phyloP scores from a whole-genome alignment of 2,329 filamentous ascomycete species.

The Onygenales sp. region DNA sequence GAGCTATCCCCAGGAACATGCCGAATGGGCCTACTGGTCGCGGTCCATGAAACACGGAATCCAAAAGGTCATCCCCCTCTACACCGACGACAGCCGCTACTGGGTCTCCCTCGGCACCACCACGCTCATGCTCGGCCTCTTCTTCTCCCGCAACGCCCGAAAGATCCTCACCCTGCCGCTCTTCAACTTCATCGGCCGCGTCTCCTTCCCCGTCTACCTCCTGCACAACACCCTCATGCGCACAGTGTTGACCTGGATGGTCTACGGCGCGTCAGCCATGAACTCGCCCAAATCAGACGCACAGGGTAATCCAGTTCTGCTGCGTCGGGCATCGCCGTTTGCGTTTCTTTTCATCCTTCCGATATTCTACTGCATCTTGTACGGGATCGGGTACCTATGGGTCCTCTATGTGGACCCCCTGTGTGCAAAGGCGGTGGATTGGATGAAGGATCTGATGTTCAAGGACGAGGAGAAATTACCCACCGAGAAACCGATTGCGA shows the following conservation, averaged over 20 bases:
- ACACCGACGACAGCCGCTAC: constrained; percentile 16
- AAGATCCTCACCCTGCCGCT: constrained; percentile 13
- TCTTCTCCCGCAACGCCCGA: constrained; percentile 16
- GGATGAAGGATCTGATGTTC: constrained; percentile 11
- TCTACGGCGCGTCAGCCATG: constrained; percentile 11
- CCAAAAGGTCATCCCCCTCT: constrained; percentile 10
- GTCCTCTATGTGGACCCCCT: constrained; percentile 10
- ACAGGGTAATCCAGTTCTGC: constrained; percentile 6
- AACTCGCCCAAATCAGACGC: constrained; percentile 6
- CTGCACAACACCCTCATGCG: constrained; percentile 19
- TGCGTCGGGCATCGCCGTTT: constrained; percentile 2
- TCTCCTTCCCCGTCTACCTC: constrained; percentile 21
- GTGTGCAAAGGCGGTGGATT: constrained; percentile 10
- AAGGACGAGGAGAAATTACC: constrained; percentile 7
- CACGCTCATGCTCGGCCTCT: constrained; percentile 15
- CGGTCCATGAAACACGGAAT: constrained; percentile 9
- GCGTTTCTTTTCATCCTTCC: constrained; percentile 12
- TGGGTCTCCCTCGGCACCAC: constrained; percentile 16
- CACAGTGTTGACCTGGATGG: constrained; percentile 17
- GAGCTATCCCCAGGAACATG: constrained; percentile 17
- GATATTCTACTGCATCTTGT: constrained; percentile 10
- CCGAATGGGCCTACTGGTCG: constrained; percentile 17
- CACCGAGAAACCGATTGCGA: constrained; percentile 9
- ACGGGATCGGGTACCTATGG: constrained; percentile 10
- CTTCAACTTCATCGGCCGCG: constrained; percentile 19